Base-by-base conservation (phyloP, 1,139 yeast genomes). In the Eremothecium cymbalariae region DNA sequence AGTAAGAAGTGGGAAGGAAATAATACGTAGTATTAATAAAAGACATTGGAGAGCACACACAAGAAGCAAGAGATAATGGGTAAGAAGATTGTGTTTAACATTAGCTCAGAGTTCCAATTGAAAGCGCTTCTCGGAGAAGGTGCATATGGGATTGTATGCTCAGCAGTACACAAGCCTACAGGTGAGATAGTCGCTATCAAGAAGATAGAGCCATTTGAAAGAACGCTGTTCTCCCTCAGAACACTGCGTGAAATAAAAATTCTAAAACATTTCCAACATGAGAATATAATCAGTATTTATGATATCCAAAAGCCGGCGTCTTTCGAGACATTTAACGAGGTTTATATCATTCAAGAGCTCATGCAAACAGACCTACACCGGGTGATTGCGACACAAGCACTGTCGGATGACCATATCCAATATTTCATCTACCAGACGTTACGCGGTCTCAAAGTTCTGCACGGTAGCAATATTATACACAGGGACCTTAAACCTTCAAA, bases 131-230 rank as follows among this genome's bases (percentile, higher is more conserved):
- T 85, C 9, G 98, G 98, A 5, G 96, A 88, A 58, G 98, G 98
- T n/a, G 98, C 98, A 1, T 90, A 90, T 53, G 98, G 98, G 4
- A 75, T 90, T 11, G 98, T 90, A 14, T 88, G 97, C 53, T 78
- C 94, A 17, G 98, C 97, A 0, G 63, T 80, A 12, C 95, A 90
- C 60, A 73, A 74, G 50, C 96, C 97, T 4, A 74, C 94, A 6
- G 78, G 80, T 40, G 93, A 84, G 46, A 78, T 78, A 50, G 97
- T 93, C 13, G 98, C 98, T 34, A 88, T 90, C 51, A 90, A 90
- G 62, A 88, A 85, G 63, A 85, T 90, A 39, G 84, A 83, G 49
- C 97, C 97, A 5, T 90, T 90, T 59, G 95, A 84, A 51, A 72
- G 94, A 46, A 77, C 93, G 34, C 78, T 90, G 83, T 82, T 88